These are phyloP conservation scores for Candida gorgasii DNA, from an alignment of 805 yeast species.

Conservation along the genomic window DNA sequence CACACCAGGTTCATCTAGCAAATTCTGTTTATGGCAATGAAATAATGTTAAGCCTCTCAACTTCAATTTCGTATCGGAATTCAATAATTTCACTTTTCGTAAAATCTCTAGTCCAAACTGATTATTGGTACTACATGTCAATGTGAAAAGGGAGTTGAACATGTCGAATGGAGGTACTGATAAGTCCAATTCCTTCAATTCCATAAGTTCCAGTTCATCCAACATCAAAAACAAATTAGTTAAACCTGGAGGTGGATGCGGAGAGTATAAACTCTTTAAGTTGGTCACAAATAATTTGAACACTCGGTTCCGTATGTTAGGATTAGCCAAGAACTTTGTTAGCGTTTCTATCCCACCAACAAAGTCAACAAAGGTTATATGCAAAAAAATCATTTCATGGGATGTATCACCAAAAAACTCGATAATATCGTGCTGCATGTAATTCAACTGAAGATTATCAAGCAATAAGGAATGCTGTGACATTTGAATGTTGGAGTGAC, in stretches of 20 bases:
- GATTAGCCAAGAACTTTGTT: constrained; percentile 23
- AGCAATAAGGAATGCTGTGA: not conserved
- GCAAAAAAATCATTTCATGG: constrained; percentile 27
- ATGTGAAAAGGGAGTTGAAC: constrained; percentile 26
- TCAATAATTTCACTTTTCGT: constrained; percentile 21
- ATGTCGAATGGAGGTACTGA: constrained; percentile 20
- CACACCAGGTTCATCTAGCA: constrained; percentile 14
- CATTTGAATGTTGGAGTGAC: constrained; percentile 17
- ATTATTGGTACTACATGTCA: constrained; percentile 33
- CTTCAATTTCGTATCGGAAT: constrained; percentile 24
- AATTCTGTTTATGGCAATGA: constrained; percentile 32
- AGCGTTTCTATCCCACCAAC: constrained; percentile 24
- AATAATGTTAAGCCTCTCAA: constrained; percentile 30
- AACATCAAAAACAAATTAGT: constrained; percentile 35
- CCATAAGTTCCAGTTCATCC: constrained; percentile 29
- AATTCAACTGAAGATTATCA: constrained; percentile 7
- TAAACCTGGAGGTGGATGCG: constrained; percentile 26
- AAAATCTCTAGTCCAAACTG: constrained; percentile 32
- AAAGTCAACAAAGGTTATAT: constrained; percentile 33
- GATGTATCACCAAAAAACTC: constrained; percentile 28
- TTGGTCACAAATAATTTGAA: constrained; percentile 32
- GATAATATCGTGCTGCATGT: constrained; percentile 25
- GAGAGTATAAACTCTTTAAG: constrained; percentile 23
- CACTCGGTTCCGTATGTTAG: constrained; percentile 26
- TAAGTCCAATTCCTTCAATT: constrained; percentile 21